These are phyloP conservation scores for Botrytis aclada DNA, from an alignment of 2,329 filamentous ascomycete genomes.

Conservation along the genomic window DNA sequence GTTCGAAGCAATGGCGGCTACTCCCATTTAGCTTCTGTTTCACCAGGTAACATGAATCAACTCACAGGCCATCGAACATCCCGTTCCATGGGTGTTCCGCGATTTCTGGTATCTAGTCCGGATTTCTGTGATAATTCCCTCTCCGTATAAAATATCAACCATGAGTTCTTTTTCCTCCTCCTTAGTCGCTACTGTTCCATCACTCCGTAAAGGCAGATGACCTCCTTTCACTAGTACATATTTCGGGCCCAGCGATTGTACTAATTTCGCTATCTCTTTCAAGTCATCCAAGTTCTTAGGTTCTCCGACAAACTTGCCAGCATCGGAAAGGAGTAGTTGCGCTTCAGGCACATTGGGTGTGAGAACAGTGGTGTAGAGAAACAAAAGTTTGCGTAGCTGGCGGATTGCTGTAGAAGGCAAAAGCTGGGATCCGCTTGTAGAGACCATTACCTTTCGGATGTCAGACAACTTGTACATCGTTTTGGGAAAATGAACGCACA, in stretches of 20 bases:
- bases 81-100: constrained; percentile 88
- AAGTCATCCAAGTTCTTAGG: constrained; percentile 63
- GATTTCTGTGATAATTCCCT: constrained; percentile 56
- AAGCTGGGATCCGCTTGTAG: constrained; percentile 71
- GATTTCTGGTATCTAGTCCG: constrained; percentile 69
- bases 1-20: constrained; percentile 71
- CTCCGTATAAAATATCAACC: constrained; percentile 73
- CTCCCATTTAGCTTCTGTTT: constrained; percentile 9
- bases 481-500: constrained; percentile 45
- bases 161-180: constrained; percentile 63
- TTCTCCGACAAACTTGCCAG: constrained; percentile 42
- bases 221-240: constrained; percentile 90
- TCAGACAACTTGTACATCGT: constrained; percentile 19
- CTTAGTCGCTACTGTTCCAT: constrained; percentile 55
- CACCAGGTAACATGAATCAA: constrained; percentile 23
- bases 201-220: constrained; percentile 72
- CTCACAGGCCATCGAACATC: constrained; percentile 86
- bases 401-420: constrained; percentile 63
- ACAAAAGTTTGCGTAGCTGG: constrained; percentile 55
- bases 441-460: constrained; percentile 75
- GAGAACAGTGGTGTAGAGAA: constrained; percentile 65
- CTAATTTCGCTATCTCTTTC: constrained; percentile 61
- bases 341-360: constrained; percentile 80
- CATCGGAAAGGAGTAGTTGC: constrained; percentile 57
- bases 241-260: constrained; percentile 68